Evolutionary conservation across 1,139 yeast genomes (phyloP).

Genomic region (Citeromyces hawaiiensis): DNA sequence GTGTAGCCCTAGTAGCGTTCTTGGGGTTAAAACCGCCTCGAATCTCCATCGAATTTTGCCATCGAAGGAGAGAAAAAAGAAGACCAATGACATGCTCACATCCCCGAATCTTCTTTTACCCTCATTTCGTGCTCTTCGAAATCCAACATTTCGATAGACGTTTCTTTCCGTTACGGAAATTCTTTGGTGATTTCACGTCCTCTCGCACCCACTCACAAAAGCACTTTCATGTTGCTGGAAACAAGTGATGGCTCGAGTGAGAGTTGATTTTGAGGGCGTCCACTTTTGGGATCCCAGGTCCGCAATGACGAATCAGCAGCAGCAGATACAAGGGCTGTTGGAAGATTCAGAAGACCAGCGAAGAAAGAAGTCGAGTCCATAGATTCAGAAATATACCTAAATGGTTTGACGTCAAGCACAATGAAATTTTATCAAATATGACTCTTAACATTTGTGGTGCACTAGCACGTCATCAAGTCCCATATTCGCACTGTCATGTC

Average conservation of each 20-base stretch:
- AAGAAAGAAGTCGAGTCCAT: conserved; percentile 80
- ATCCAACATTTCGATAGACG: conserved; percentile 70
- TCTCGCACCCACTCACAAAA: conserved; percentile 82
- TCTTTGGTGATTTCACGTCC: conserved; percentile 58
- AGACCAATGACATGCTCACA: not conserved
- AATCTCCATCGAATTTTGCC: conserved; percentile 36
- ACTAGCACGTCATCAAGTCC: conserved; percentile 67
- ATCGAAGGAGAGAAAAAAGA: not conserved
- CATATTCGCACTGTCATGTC: conserved; percentile 88
- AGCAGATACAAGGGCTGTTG: conserved; percentile 79
- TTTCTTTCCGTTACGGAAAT: conserved; percentile 34
- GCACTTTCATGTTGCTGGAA: conserved; percentile 81
- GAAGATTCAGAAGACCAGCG: conserved; percentile 76
- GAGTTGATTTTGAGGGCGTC: conserved; percentile 54
- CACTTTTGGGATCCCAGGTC: conserved; percentile 83
- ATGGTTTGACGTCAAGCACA: conserved; percentile 60
- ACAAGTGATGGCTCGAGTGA: conserved; percentile 82
- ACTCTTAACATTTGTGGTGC: conserved; percentile 65
- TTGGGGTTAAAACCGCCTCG: conserved; percentile 94
- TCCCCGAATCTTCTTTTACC: not conserved
- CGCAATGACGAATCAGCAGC: conserved; percentile 91
- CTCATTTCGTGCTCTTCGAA: conserved; percentile 31
- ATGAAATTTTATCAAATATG: conserved; percentile 83
- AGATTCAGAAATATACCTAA: conserved; percentile 82
- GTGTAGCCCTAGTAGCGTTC: conserved; percentile 76